These are phyloP conservation scores for Rhodamnia rubescens DNA, from an alignment of 345 rosid species.

Conservation along the genomic window DNA sequence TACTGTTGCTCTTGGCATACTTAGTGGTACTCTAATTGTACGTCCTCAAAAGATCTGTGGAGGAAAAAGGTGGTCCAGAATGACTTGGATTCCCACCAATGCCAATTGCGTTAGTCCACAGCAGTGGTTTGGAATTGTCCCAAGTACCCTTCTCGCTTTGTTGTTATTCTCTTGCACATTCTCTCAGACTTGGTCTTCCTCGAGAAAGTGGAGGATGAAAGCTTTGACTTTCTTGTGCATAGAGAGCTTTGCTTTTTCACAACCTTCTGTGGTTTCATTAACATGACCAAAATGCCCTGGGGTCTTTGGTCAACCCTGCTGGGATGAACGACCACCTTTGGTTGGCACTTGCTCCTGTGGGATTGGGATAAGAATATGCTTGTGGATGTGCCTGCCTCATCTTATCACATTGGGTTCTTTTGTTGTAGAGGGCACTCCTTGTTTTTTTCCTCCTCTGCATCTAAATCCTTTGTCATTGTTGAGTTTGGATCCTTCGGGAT, in stretches of 20 bases:
- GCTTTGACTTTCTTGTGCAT: background rate
- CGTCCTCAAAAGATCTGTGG: background rate
- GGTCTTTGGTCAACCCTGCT: background rate
- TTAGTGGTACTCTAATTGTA: background rate
- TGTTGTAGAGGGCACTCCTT: background rate
- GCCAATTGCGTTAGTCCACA: constrained; percentile 18
- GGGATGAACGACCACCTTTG: background rate
- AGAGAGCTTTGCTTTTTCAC: background rate
- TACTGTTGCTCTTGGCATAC: background rate
- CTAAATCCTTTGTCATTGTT: background rate
- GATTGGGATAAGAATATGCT: background rate
- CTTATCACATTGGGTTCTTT: background rate
- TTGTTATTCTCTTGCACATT: background rate
- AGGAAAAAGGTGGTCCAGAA: background rate
- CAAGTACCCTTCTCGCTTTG: background rate
- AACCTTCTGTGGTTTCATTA: background rate
- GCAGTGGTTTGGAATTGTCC: constrained; percentile 8
- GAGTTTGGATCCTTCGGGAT: background rate
- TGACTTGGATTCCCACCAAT: constrained; percentile 19
- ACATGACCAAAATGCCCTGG: background rate
- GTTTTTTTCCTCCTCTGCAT: background rate
- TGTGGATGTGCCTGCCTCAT: background rate
- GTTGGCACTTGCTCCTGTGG: background rate
- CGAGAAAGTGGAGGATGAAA: background rate
- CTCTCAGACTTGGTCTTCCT: background rate